Evolutionary conservation across 2,329 filamentous ascomycete species (phyloP), one percentile per base, ranked within the genome.

Genomic region (Trichoderma aggressivum): DNA sequence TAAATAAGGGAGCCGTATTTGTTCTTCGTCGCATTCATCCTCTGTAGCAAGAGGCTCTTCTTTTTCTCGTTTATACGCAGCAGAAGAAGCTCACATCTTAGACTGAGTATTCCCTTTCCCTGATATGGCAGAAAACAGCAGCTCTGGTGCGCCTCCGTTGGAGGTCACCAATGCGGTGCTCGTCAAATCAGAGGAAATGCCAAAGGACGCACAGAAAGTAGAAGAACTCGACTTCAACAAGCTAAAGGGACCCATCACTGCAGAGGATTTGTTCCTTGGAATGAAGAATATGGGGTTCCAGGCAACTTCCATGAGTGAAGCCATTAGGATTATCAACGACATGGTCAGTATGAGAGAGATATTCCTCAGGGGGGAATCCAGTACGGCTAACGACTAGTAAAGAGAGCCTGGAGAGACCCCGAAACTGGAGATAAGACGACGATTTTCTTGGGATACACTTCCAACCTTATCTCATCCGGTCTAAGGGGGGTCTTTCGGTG

Each of bases 361-460:
- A 3, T 14, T 65, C n/a, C 8, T 32, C 4, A 14, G 6, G 14
- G 5, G 5, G 8, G 12, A 2, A 26, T 12, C 36, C 14, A 3
- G 5, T 3, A 36, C 14, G 26, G 59, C 56, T 71, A 24, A 71
- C 50, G 12, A 36, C 70, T 6, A 24, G 43, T 72, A 71, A 78
- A 84, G 93, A 88, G 94, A 79, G 87, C 88, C 71, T 98, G 93
- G 91, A 86, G 87, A 73, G 92, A 97, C 79, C 89, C 93, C 1
- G 92, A 94, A 78, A 92, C 92, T 2, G 89, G 89, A 16, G 89
- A 92, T 30, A 88, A 88, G 77, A 96, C 96, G 21, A 98, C 96
- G 72, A 95, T 99, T 76, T 98, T 99, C 82, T 89, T 99, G 10
- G 96, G 96, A 71, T 99, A 98, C 84, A 99, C 96, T 11, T 97